These are phyloP conservation scores for Paraurostyla sp. DNA, from an alignment of 73 alveolate genomes.

Conservation along the genomic window DNA sequence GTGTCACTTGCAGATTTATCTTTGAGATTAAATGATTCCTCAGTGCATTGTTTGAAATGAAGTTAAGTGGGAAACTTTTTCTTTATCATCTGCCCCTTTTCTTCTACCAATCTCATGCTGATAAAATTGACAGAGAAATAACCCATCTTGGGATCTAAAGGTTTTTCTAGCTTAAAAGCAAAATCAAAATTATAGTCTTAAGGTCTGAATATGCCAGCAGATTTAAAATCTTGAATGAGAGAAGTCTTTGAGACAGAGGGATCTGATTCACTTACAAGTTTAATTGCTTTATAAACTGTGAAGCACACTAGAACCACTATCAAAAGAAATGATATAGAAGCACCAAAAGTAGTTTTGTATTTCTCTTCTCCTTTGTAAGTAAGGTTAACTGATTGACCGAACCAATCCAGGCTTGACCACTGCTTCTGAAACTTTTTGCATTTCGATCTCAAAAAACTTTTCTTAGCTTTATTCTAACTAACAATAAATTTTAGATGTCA, in stretches of 20 bases:
- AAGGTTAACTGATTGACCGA: not conserved
- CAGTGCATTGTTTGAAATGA: not conserved
- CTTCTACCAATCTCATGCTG: not conserved
- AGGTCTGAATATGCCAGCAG: constrained; percentile 12
- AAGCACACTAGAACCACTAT: not conserved
- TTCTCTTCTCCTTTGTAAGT: constrained; percentile 3
- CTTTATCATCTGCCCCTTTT: not conserved
- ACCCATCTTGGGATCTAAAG: not conserved
- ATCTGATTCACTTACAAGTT: not conserved
- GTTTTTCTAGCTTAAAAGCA: not conserved
- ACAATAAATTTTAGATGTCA: no score
- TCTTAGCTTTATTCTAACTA: no score
- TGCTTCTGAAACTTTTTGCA: no score
- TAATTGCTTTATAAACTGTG: not conserved
- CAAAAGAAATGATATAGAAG: not conserved
- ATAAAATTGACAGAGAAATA: not conserved
- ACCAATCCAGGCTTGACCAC: no score
- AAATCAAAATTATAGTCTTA: not conserved
- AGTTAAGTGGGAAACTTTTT: not conserved
- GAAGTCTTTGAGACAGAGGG: not conserved
- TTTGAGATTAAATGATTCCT: not conserved
- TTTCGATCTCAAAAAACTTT: no score
- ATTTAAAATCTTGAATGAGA: not conserved
- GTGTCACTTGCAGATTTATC: not conserved
- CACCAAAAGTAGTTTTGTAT: not conserved